phyloP scores from a whole-genome alignment of 2,329 filamentous ascomycete species.

The Zasmidium citrigriseum region DNA sequence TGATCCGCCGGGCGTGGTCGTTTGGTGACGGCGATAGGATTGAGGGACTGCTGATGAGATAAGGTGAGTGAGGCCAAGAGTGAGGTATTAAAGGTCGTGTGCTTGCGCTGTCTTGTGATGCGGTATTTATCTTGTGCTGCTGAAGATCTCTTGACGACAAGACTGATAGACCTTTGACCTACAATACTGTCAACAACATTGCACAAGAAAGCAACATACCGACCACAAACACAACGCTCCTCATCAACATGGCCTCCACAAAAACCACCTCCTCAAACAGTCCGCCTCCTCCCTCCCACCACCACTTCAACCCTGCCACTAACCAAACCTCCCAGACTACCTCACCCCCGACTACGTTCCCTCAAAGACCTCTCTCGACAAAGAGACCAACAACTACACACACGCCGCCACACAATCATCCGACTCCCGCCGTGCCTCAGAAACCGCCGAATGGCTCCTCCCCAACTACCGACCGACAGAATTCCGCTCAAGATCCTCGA shows the following conservation, averaged over 20 bases:
- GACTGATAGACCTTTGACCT: too few species aligned
- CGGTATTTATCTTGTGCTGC: neutral
- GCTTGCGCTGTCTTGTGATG: neutral
- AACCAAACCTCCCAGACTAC: neutral
- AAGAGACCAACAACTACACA: neutral
- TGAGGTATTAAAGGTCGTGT: neutral
- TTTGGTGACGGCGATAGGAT: neutral
- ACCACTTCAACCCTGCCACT: neutral
- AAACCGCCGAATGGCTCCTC: neutral
- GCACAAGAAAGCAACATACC: neutral
- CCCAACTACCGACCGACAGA: neutral
- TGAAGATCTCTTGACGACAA: neutral
- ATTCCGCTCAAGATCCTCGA: neutral
- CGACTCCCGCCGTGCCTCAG: neutral
- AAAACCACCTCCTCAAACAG: neutral
- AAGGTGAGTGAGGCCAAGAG: neutral
- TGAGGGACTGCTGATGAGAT: neutral
- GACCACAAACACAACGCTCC: neutral
- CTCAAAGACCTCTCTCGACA: neutral
- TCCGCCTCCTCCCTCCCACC: neutral
- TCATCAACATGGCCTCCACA: neutral
- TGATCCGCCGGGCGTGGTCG: neutral
- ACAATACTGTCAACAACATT: neutral
- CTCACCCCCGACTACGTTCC: neutral
- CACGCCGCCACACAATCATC: neutral